A percentile compares a stretch with the other conserved stretches of the same genome.
These are phyloP conservation scores for Rhizopogon vinicolor DNA, from an alignment of 768 basidiomycete species.

Conservation along the genomic window DNA sequence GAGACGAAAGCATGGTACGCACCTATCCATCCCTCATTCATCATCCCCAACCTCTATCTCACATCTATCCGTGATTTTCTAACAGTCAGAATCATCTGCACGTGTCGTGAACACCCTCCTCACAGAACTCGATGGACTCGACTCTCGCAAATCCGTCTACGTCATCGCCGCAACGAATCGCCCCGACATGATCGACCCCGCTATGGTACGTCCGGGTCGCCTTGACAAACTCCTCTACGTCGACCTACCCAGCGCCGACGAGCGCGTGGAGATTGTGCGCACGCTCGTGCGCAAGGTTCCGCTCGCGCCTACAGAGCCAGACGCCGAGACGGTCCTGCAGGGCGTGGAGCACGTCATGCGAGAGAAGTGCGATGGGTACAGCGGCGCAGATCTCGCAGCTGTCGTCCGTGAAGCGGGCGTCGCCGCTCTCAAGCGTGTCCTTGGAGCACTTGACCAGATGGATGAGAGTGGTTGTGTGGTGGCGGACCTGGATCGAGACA, in stretches of 20 bases:
- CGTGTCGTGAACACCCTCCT: constrained; percentile 89
- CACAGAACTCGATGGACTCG: constrained; percentile 91
- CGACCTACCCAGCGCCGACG: constrained; percentile 69
- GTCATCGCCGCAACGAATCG: constrained; percentile 95
- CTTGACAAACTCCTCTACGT: constrained; percentile 94
- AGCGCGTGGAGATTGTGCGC: constrained; percentile 80
- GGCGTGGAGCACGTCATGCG: constrained; percentile 45
- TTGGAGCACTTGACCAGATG: constrained; percentile 66
- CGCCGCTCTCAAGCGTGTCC: constrained; percentile 62
- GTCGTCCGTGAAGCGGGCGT: constrained; percentile 90
- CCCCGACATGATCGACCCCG: constrained; percentile 96
- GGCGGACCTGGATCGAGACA: constrained; percentile 14
- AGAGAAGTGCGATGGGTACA: constrained; percentile 78
- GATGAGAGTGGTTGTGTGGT: constrained; percentile 23
- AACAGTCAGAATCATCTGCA: constrained; percentile 86
- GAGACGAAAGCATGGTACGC: constrained; percentile 84
- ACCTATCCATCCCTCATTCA: background rate
- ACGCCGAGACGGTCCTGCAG: constrained; percentile 11
- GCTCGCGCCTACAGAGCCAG: constrained; percentile 34
- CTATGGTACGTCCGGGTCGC: constrained; percentile 95
- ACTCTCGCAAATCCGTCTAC: constrained; percentile 80
- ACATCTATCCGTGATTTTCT: background rate
- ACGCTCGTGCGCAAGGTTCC: constrained; percentile 75
- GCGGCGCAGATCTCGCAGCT: constrained; percentile 87
- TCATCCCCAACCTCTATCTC: background rate